Percentiles rank a stretch among this genome's conserved stretches.
These are phyloP conservation scores for Isabelozyma rhagii DNA, from an alignment of 805 yeast species.

Conservation along the genomic window DNA sequence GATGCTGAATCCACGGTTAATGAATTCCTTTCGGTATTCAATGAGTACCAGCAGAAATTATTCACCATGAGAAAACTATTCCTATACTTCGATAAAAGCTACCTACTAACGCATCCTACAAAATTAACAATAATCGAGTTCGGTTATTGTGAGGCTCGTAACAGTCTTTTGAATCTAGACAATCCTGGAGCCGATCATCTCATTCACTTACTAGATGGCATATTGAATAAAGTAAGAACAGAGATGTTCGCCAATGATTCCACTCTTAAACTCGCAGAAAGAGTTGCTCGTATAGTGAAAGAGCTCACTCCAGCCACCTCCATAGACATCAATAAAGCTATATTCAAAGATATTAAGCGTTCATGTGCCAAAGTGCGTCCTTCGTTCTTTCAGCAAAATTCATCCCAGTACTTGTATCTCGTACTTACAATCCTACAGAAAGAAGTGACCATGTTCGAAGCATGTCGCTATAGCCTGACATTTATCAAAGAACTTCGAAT, in stretches of 20 bases:
- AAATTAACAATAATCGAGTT: conserved; percentile 20
- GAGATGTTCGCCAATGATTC: background rate
- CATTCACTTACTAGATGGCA: background rate
- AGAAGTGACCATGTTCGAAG: conserved; percentile 17
- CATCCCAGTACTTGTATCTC: conserved; percentile 11
- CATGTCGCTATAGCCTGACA: conserved; percentile 11
- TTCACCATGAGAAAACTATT: conserved; percentile 25
- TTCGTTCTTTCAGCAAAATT: conserved; percentile 1
- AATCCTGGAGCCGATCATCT: background rate
- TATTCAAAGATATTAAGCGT: background rate
- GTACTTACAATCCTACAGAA: conserved; percentile 10
- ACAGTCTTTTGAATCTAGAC: background rate
- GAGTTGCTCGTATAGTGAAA: background rate
- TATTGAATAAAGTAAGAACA: background rate
- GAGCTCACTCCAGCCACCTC: background rate
- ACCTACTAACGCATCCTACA: conserved; percentile 30
- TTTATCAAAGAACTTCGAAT: conserved; percentile 15
- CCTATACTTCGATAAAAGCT: conserved; percentile 33
- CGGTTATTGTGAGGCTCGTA: conserved; percentile 13
- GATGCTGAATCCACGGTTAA: background rate
- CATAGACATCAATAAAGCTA: background rate
- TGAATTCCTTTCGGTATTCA: conserved; percentile 3
- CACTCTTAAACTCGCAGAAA: background rate
- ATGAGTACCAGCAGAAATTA: conserved; percentile 2
- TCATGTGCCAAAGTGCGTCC: background rate